Conservation (phyloP, 148 eudicot species). For the Heliosperma pusillum region DNA sequence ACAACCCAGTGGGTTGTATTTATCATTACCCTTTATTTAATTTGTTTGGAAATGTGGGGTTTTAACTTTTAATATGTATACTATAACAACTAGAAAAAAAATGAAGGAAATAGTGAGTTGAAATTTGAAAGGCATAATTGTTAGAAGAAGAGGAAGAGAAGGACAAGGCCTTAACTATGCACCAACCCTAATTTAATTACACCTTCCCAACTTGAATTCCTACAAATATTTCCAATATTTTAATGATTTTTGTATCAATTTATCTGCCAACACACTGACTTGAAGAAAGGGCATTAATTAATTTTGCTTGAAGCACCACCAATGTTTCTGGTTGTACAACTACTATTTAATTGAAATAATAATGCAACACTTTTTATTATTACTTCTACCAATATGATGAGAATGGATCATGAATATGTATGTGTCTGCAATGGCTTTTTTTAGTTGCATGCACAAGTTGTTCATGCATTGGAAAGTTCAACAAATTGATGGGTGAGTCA, state of each 20-base stretch:
- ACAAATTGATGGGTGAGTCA: constrained; percentile 2
- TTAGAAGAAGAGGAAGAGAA: neutral
- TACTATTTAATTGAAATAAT: neutral
- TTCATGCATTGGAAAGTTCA: constrained; percentile 15
- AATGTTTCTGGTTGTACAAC: constrained; percentile 13
- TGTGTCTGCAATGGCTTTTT: neutral
- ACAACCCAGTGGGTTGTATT: too few species aligned
- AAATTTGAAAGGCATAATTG: constrained; percentile 29
- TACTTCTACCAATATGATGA: neutral
- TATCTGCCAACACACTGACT: constrained; percentile 23
- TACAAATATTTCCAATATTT: constrained; percentile 12
- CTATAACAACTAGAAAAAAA: too few species aligned
- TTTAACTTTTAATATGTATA: too few species aligned
- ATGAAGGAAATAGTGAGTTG: constrained; percentile 23
- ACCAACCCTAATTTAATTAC: constrained; percentile 31
- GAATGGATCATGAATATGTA: neutral
- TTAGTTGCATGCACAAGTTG: constrained; percentile 11
- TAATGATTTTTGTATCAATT: constrained; percentile 21
- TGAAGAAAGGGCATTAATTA: constrained; percentile 21
- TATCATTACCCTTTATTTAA: too few species aligned
- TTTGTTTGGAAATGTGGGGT: neutral
- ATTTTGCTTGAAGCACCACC: constrained; percentile 25
- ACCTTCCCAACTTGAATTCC: constrained; percentile 23
- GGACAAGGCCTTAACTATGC: constrained; percentile 14
- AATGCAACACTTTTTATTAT: neutral